Evolutionary conservation across 805 yeast species (phyloP), one percentile per base, ranked within the genome.

Genomic region (Zygoascus biomembranicola): DNA sequence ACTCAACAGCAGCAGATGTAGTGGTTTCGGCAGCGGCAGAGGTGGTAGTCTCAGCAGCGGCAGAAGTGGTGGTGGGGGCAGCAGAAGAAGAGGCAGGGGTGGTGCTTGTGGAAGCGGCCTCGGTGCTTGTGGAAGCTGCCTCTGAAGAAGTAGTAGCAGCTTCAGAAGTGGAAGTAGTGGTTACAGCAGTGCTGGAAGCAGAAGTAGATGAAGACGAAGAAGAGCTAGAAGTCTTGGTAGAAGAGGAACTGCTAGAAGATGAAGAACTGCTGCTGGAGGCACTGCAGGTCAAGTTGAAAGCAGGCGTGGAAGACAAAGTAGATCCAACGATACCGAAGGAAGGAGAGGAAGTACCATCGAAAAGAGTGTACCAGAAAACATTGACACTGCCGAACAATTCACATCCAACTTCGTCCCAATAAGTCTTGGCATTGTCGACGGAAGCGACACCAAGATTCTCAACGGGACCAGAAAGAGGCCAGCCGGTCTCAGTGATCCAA

Each of bases 401-500:
- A 74, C 96, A 87, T 60, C 87, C 74, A 61, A 87, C 90, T 59
- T 85, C 79, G 66, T 80, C 77, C 90, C 90, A 87, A 78, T 76
- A 87, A 59, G 72, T 69, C 65, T 76, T 69, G 56, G 95, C 95
- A 63, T 87, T 87, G 41, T 64, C 73, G 56, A 78, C 75, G 62
- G 81, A 49, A 67, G 95, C 94, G 31, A 71, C 67, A 52, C 94
- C 73, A 60, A 65, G 51, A 67, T 82, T 87, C 60, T 70, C 85
- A 63, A 73, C 68, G 51, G 88, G 76, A 72, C 96, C 96, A 9
- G 79, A 79, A 37, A 92, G 77, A 68, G 95, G 94, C 94, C 95
- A 87, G 61, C 96, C 96, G 58, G 96, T 87, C 74, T 87, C 96
- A 73, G 95, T 95, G 67, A 87, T 90, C 86, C 88, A 87, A 76